These are phyloP conservation scores for Adenanthera pavonina DNA, from an alignment of 306 rosid species.

Conservation along the genomic window DNA sequence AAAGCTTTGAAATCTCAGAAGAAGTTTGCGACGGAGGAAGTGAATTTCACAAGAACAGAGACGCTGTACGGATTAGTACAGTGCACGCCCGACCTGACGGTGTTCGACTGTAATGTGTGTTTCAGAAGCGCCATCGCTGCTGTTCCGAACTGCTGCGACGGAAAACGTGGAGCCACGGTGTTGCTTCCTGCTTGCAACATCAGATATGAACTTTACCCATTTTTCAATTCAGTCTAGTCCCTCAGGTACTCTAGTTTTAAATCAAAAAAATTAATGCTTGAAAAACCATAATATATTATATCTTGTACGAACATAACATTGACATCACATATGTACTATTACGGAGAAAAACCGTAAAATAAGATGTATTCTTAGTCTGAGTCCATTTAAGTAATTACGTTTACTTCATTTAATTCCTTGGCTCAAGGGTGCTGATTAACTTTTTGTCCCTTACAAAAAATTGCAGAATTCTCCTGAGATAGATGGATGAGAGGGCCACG, in stretches of 20 bases:
- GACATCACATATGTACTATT: not conserved
- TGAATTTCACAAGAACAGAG: slow-evolving; percentile 36
- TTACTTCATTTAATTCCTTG: slow-evolving; percentile 7
- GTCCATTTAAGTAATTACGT: too few species aligned
- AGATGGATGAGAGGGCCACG: slow-evolving; percentile 7
- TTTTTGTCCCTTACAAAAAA: slow-evolving; percentile 7
- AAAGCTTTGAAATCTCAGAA: slow-evolving; percentile 23
- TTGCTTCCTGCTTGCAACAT: slow-evolving; percentile 36
- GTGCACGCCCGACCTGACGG: slow-evolving; percentile 42
- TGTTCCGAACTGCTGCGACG: slow-evolving; percentile 44
- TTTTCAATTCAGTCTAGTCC: slow-evolving; percentile 30
- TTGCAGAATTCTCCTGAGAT: slow-evolving; percentile 31
- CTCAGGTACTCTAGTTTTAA: slow-evolving; percentile 25
- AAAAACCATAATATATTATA: too few species aligned
- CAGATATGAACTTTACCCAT: slow-evolving; percentile 44
- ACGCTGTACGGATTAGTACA: slow-evolving; percentile 35
- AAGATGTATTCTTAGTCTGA: not conserved
- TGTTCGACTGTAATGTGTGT: slow-evolving; percentile 38
- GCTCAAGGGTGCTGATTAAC: slow-evolving; percentile 2
- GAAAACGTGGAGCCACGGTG: slow-evolving; percentile 40
- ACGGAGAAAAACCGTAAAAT: slow-evolving; percentile 42
- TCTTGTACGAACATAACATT: too few species aligned
- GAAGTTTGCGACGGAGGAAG: slow-evolving; percentile 52
- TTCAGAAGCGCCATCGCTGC: slow-evolving; percentile 53
- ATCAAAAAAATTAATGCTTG: not conserved